Base-by-base conservation (phyloP, 805 yeast genomes). In the Kuraishia ogatae region DNA sequence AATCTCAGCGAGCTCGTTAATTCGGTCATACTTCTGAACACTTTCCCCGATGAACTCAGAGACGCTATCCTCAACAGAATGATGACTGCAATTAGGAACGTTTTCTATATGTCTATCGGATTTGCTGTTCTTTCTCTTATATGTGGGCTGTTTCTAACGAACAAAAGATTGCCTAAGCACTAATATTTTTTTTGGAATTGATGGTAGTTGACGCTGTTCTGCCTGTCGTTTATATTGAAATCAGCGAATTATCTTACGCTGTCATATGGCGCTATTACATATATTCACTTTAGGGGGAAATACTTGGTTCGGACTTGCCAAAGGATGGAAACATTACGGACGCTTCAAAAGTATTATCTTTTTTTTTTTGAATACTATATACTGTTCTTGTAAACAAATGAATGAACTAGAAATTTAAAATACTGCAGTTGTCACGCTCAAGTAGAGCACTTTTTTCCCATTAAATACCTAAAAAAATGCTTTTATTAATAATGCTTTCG, bases 171-270 rank as follows among this genome's bases (percentile, higher is more conserved):
- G 24, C 84, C 83, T 0, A 67, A 63, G 43, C 56, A 58, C 21
- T 35, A 11, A 35, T 35, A 8, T 8, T 24, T 49, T 20, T 15
- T 21, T 35, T 17, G 48, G 21, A 11, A 63, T 67, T n/a, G 58
- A 56, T 2, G 73, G 80, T 10, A 71, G 76, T 53, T 78, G 79
- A 22, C 80, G 78, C 64, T 66, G 80, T 1, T 91, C 87, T 2
- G 77, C 92, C 19, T 94, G 17, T 81, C 96, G 0, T 99, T 98
- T 3, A 98, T 90, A 0, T 90, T 97, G 0, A 98, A 93, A 64
- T 99, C 99, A 0, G 73, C 93, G 1, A 98, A 99, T 0, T 83
- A 83, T 2, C 87, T 86, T 43, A 68, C 94, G 55, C 96, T 96
- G 0, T 71, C 53, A 2, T 61, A 65, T 20, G 84, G 85, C 2